Evolutionary conservation across 2,329 filamentous ascomycete species (phyloP).

Genomic region (Botrytis squamosa): DNA sequence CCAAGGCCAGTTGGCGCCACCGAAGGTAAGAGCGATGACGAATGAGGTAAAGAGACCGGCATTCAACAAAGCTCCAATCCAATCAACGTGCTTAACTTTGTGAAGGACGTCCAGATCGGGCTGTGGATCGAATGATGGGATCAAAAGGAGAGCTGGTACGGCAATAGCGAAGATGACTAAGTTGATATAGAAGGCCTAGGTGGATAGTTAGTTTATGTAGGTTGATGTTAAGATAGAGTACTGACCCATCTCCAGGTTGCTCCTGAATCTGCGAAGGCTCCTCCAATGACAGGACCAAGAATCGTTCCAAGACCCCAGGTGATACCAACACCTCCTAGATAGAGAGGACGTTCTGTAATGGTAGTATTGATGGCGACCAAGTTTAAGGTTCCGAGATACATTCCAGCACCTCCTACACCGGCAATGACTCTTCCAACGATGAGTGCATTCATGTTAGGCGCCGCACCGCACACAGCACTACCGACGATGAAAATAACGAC

Average conservation of each 20-base stretch:
- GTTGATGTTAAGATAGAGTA: not conserved
- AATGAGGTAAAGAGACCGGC: conserved; percentile 28
- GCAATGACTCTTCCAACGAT: conserved; percentile 47
- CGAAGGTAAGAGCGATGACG: conserved; percentile 17
- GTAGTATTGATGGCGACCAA: conserved; percentile 24
- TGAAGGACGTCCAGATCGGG: not conserved
- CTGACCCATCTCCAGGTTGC: conserved; percentile 39
- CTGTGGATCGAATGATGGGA: conserved; percentile 22
- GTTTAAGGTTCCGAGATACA: conserved; percentile 42
- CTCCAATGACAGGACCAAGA: conserved; percentile 34
- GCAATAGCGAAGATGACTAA: conserved; percentile 40
- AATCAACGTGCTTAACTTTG: conserved; percentile 36
- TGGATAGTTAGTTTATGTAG: not conserved
- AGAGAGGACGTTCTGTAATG: conserved; percentile 23
- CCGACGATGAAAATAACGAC: conserved; percentile 33
- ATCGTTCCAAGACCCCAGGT: conserved; percentile 29
- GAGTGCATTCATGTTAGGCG: conserved; percentile 41
- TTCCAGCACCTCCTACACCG: conserved; percentile 44
- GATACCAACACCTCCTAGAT: conserved; percentile 24
- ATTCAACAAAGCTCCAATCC: conserved; percentile 35
- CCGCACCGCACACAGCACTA: conserved; percentile 35
- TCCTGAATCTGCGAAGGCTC: conserved; percentile 34
- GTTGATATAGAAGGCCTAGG: conserved; percentile 34
- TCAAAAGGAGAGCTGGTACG: conserved; percentile 25
- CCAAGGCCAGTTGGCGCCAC: conserved; percentile 20